phyloP scores from a whole-genome alignment of 2,329 filamentous ascomycete species.

The Exophiala xenobiotica region DNA sequence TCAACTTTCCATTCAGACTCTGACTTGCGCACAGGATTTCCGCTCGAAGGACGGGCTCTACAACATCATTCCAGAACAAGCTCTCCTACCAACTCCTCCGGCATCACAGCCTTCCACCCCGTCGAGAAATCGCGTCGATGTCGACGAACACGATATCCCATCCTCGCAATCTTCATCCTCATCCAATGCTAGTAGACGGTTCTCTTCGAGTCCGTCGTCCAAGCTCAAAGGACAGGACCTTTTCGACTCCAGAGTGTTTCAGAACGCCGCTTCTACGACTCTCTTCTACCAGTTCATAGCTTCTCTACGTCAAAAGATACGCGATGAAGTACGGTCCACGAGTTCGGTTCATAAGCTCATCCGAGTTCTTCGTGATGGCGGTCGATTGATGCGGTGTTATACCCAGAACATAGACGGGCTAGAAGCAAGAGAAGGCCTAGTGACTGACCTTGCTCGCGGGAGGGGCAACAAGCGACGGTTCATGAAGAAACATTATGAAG shows the following conservation, averaged over 20 bases:
- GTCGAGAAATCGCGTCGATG: constrained; percentile 10
- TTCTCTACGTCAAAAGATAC: constrained; percentile 63
- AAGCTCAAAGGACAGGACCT: constrained; percentile 69
- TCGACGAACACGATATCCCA: constrained; percentile 47
- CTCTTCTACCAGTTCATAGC: constrained; percentile 73
- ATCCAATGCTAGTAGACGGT: constrained; percentile 40
- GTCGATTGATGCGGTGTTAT: constrained; percentile 69
- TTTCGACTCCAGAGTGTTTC: constrained; percentile 70
- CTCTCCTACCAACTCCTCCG: constrained; percentile 36
- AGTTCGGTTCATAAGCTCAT: constrained; percentile 69
- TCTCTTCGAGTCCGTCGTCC: constrained; percentile 32
- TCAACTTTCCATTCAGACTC: background rate
- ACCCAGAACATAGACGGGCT: constrained; percentile 75
- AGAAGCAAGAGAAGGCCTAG: constrained; percentile 68
- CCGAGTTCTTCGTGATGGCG: constrained; percentile 63
- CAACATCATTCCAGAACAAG: constrained; percentile 64
- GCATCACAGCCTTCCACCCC: constrained; percentile 28
- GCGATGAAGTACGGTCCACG: constrained; percentile 56
- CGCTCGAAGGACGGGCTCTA: constrained; percentile 64
- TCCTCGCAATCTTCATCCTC: constrained; percentile 41
- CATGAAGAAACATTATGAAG: constrained; percentile 45
- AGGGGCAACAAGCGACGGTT: constrained; percentile 63
- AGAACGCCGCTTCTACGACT: constrained; percentile 65
- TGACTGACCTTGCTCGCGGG: constrained; percentile 61
- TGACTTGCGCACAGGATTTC: constrained; percentile 28